These are phyloP conservation scores for Lumnitzera racemosa DNA, from an alignment of 345 rosid genomes.

Conservation along the genomic window DNA sequence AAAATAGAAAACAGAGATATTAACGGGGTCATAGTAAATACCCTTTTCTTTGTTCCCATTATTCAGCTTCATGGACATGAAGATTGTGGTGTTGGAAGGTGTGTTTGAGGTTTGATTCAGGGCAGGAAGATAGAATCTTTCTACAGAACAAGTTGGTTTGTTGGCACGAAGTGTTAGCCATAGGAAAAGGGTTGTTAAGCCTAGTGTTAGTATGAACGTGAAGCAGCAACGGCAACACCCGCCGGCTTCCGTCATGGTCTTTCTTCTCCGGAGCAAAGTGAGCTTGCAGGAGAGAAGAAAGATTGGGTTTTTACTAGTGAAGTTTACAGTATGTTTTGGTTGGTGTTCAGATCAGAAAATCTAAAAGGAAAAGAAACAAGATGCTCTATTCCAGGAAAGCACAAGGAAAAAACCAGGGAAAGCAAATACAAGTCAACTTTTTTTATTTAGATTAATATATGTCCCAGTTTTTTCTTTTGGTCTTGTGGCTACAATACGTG, in stretches of 20 bases:
- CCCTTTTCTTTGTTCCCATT: conserved; percentile 76
- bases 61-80: conserved; percentile 32
- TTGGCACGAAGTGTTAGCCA: conserved; percentile 69
- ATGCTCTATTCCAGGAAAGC: too few relatives aligned
- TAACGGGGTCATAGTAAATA: conserved; percentile 49
- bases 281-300: neutral
- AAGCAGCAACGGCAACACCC: conserved; percentile 46
- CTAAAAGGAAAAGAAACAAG: too few relatives aligned
- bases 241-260: conserved; percentile 18
- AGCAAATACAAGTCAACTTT: too few relatives aligned
- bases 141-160: conserved; percentile 46
- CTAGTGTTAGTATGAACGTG: conserved; percentile 44
- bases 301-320: too few relatives aligned
- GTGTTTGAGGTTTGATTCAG: conserved; percentile 32
- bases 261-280: neutral
- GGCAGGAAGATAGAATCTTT: conserved; percentile 46
- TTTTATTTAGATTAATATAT: too few relatives aligned
- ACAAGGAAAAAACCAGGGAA: too few relatives aligned
- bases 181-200: conserved; percentile 55
- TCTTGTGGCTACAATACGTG: too few relatives aligned
- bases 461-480: too few relatives aligned
- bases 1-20: conserved; percentile 26
- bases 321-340: too few relatives aligned
- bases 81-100: conserved; percentile 25
- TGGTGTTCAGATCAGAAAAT: too few relatives aligned